These are phyloP conservation scores for Pseudoturritis turrita DNA, from an alignment of 345 rosid species.

Conservation along the genomic window DNA sequence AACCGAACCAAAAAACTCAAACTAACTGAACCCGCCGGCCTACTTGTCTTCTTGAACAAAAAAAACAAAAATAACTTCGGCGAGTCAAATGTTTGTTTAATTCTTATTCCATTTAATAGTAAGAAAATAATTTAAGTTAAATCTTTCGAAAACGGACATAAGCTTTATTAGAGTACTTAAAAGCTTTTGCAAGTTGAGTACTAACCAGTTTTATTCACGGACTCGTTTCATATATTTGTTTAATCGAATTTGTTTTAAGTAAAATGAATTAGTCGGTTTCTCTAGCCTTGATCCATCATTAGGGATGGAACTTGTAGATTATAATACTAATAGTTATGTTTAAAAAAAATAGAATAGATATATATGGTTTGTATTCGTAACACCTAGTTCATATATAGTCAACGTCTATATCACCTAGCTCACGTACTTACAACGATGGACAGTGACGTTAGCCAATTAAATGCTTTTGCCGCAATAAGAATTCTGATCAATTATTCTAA, in stretches of 20 bases:
- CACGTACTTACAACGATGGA: slow-evolving; percentile 12
- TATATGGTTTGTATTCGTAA: neutral
- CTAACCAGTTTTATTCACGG: neutral
- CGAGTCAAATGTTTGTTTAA: slow-evolving; percentile 13
- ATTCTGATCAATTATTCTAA: neutral
- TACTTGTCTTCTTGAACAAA: no score
- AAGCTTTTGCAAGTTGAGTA: neutral
- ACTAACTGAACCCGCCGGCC: no score
- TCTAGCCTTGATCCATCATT: neutral
- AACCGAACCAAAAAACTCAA: no score
- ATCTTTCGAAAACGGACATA: neutral
- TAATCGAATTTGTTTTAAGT: neutral
- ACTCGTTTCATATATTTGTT: neutral
- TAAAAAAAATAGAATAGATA: no score
- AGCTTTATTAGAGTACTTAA: neutral
- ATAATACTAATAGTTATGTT: no score
- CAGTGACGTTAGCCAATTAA: slow-evolving; percentile 13
- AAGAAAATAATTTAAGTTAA: no score
- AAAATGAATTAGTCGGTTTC: neutral
- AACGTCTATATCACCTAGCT: slow-evolving; percentile 19
- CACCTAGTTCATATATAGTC: slow-evolving; percentile 17
- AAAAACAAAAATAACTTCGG: no score
- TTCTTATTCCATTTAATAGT: no score
- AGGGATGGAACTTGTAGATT: neutral
- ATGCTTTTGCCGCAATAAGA: neutral